A percentile compares a stretch with the other conserved stretches of the same genome.
Evolutionary conservation across 495 filamentous ascomycete species (phyloP).

Genomic region (Xylaria nigripes): DNA sequence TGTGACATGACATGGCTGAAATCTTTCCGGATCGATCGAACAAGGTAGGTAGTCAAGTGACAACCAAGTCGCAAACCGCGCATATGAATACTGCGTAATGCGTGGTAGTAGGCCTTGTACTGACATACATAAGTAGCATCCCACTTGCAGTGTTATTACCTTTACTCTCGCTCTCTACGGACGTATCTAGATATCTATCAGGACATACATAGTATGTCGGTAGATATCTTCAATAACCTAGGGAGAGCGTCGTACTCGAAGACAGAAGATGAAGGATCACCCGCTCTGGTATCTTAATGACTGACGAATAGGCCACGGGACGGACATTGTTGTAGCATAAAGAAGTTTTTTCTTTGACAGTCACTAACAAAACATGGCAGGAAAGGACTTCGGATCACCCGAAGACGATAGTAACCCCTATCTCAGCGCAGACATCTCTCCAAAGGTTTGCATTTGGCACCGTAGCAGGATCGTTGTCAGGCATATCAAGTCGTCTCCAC

Average conservation of each 20-base stretch:
- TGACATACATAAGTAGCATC: background rate
- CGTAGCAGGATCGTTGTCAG: slow-evolving; percentile 20
- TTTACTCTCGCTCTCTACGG: too few species aligned
- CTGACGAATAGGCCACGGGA: too few species aligned
- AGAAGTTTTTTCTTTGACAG: too few species aligned
- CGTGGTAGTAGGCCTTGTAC: background rate
- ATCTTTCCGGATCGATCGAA: background rate
- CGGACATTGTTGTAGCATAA: too few species aligned
- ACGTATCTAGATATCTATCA: too few species aligned
- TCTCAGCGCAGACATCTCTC: slow-evolving; percentile 43
- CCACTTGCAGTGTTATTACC: background rate
- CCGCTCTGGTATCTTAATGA: background rate
- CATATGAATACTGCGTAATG: background rate
- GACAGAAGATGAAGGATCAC: background rate
- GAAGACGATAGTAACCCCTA: slow-evolving; percentile 48
- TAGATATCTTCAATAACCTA: too few species aligned
- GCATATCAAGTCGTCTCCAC: slow-evolving; percentile 39
- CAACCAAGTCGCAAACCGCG: slow-evolving; percentile 1
- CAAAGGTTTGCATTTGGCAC: slow-evolving; percentile 28
- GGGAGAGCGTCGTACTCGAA: background rate
- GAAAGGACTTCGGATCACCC: slow-evolving; percentile 28
- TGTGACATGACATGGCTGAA: background rate
- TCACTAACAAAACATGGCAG: too few species aligned
- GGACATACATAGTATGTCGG: too few species aligned
- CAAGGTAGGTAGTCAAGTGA: background rate